These are phyloP conservation scores for Nicotiana sylvestris DNA, from an alignment of 257 asterid species.

Conservation along the genomic window DNA sequence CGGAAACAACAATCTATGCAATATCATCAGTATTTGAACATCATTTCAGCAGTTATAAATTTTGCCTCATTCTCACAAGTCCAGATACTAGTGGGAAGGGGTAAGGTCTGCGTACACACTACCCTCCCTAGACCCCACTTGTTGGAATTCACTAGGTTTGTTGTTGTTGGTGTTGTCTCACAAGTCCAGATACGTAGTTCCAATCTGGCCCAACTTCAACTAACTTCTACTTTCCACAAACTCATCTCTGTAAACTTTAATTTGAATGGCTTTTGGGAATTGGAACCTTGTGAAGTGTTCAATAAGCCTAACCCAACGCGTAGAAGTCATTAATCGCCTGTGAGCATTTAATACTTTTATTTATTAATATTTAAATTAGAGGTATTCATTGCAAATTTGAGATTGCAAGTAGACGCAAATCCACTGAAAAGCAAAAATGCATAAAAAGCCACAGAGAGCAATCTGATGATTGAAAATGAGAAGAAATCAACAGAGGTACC, in stretches of 20 bases:
- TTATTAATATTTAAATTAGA: not conserved
- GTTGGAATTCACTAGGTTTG: no score
- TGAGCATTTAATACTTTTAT: not conserved
- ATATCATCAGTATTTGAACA: not conserved
- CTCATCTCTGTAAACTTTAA: not conserved
- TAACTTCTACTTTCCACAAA: not conserved
- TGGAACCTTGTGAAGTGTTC: not conserved
- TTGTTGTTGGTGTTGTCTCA: no score
- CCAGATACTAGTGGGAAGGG: no score
- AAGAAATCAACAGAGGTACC: slow-evolving; percentile 38
- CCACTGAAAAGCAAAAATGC: not conserved
- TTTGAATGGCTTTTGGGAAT: not conserved
- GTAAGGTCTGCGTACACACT: no score
- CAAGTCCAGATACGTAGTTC: not conserved
- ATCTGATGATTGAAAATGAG: not conserved
- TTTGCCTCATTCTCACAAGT: not conserved
- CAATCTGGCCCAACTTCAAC: not conserved
- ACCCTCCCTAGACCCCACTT: no score
- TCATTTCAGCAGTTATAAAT: not conserved
- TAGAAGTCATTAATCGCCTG: not conserved
- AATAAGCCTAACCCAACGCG: not conserved
- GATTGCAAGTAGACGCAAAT: not conserved
- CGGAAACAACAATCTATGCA: not conserved
- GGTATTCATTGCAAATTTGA: not conserved
- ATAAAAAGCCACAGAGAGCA: not conserved